These are phyloP conservation scores for Hypoxylon sp. DNA, from an alignment of 2,329 filamentous ascomycete genomes.

Conservation along the genomic window DNA sequence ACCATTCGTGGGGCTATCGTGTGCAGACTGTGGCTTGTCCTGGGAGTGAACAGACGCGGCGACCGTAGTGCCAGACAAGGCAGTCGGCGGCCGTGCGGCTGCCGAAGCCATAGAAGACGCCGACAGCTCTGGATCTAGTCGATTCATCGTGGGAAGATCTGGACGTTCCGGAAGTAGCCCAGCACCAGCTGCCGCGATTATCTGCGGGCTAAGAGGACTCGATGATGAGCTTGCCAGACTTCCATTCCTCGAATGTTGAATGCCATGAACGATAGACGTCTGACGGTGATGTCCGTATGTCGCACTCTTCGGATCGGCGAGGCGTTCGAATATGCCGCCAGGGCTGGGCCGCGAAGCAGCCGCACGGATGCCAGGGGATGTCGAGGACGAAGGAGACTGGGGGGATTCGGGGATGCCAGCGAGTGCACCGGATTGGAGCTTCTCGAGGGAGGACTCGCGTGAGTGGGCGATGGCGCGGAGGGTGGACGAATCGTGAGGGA, in stretches of 20 bases:
- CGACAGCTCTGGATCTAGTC: conserved; percentile 55
- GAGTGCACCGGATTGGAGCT: conserved; percentile 51
- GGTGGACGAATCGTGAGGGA: conserved; percentile 50
- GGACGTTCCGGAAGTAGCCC: conserved; percentile 60
- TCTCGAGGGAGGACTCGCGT: conserved; percentile 66
- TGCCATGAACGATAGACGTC: conserved; percentile 95
- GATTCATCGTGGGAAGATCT: conserved; percentile 58
- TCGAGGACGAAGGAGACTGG: conserved; percentile 40
- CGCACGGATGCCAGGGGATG: conserved; percentile 52
- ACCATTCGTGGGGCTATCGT: conserved; percentile 53
- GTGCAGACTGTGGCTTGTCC: conserved; percentile 57
- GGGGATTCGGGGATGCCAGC: conserved; percentile 46
- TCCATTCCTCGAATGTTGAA: conserved; percentile 90
- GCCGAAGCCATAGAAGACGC: conserved; percentile 41
- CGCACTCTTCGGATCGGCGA: conserved; percentile 63
- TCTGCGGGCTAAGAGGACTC: conserved; percentile 87
- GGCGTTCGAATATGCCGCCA: conserved; percentile 57
- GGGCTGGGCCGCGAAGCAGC: conserved; percentile 52
- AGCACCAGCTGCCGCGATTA: conserved; percentile 74
- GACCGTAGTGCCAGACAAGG: conserved; percentile 56
- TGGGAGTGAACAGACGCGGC: conserved; percentile 45
- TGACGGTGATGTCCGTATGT: conserved; percentile 90
- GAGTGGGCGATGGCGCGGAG: conserved; percentile 59
- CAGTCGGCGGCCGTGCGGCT: conserved; percentile 55
- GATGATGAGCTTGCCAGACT: conserved; percentile 78